Percentiles rank a stretch among this genome's conserved stretches.
Evolutionary conservation across 2,329 filamentous ascomycete species (phyloP).

Genomic region (Fusarium nanum): DNA sequence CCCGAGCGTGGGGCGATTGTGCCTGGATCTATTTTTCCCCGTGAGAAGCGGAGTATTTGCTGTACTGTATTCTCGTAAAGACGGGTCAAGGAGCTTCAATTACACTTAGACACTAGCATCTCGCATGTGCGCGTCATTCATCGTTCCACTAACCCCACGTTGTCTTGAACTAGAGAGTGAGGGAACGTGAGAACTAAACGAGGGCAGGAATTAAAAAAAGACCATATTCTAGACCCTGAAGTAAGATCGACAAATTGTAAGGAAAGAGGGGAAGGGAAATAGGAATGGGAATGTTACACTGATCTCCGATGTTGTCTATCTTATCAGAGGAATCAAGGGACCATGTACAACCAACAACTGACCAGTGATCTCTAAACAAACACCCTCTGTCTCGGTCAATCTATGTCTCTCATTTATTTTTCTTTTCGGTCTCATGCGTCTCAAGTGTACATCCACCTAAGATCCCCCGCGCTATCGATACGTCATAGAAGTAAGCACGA

Average conservation of each 20-base stretch:
- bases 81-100: conserved; percentile 21
- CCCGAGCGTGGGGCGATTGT: conserved; percentile 25
- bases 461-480: conserved; percentile 6
- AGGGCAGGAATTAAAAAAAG: background rate
- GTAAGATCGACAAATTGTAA: background rate
- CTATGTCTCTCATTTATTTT: background rate
- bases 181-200: background rate
- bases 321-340: background rate
- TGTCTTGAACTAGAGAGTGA: background rate
- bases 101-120: conserved; percentile 24
- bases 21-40: conserved; percentile 24
- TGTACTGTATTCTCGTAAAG: conserved; percentile 30
- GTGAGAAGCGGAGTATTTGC: background rate
- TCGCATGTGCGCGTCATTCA: conserved; percentile 42
- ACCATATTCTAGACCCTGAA: conserved; percentile 3
- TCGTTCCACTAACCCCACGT: conserved; percentile 12
- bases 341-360: background rate
- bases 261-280: background rate
- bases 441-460: background rate
- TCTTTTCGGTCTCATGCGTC: background rate
- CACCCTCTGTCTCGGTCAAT: background rate
- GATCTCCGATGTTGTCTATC: conserved; percentile 2
- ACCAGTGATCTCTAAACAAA: too few species aligned
- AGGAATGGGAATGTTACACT: conserved; percentile 19
- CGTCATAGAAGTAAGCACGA: conserved; percentile 33